Base-by-base conservation (phyloP, 306 rosid species). In the Trifolium subterraneum region DNA sequence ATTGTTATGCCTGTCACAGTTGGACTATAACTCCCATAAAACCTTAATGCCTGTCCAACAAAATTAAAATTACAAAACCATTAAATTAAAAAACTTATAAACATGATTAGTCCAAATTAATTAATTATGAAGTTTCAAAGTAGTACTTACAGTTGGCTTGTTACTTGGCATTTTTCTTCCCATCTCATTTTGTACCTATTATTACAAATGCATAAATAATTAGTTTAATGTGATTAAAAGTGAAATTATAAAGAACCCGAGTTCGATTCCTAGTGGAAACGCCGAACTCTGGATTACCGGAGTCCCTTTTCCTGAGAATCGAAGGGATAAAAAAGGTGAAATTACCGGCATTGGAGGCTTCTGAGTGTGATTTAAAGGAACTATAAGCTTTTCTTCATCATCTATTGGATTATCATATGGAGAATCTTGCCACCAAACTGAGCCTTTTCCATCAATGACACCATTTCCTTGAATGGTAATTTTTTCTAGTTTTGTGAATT, bases 1-100 rank as follows among this genome's bases (percentile, higher is more conserved):
- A 95, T 95, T 65, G 85, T 90, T 77, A 95, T 92, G 74, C 99
- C 98, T 27, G 91, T 90, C 80, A 95, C 91, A 1, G 96, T 95
- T 71, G 84, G 97, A 59, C 76, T 83, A 68, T 82, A 81, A 39
- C 99, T 95, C 69, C 99, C 99, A 73, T 90, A 95, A 77, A 95
- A 95, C 78, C 99, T 42, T 59, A 95, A 68, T 39, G 98, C 99
- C 99, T 95, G 90, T 50, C 29, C 83, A 55, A 20, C 5, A 70
- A 27, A 47, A 69, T 81, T 13, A 4, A 44, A 44, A 44, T 44
- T 44, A 44, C 50, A 44, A 44, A 44, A 44, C 7, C 44, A 76
- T 59, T 56, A 58, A 60, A 83, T 91, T 82, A 79, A 36, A 45
- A 10, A 27, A 18, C 41, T 33, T 52, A 7, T 39, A 38, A 47